These are phyloP conservation scores for Lenzites betulinus DNA, from an alignment of 768 basidiomycete species.

Conservation along the genomic window DNA sequence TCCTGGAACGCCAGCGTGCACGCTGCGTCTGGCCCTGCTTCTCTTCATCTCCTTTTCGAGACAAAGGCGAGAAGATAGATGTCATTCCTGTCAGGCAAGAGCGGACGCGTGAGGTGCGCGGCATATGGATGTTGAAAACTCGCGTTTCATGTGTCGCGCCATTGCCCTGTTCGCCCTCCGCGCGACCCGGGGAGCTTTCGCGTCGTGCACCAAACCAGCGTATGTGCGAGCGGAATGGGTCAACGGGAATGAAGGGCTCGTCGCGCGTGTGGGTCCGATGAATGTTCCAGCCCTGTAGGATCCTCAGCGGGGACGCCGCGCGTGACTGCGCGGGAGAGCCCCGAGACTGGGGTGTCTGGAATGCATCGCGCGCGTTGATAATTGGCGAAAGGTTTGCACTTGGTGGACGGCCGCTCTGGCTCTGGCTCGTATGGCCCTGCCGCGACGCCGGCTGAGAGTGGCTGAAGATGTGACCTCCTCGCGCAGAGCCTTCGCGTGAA, in stretches of 20 bases:
- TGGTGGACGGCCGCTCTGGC: conserved; percentile 4
- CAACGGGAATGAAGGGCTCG: conserved; percentile 40
- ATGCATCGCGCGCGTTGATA: conserved; percentile 26
- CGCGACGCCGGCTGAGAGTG: conserved; percentile 17
- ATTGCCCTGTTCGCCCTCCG: conserved; percentile 7
- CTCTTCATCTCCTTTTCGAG: background rate
- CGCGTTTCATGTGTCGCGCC: conserved; percentile 3
- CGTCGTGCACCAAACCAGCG: conserved; percentile 23
- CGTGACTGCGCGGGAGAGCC: conserved; percentile 42
- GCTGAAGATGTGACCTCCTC: conserved; percentile 1
- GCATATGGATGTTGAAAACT: background rate
- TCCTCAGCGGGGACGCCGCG: conserved; percentile 57
- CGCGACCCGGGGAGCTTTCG: conserved; percentile 13
- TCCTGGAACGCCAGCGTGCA: conserved; percentile 15
- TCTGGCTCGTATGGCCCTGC: conserved; percentile 6
- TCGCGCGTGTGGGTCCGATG: conserved; percentile 49
- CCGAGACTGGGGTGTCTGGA: conserved; percentile 30
- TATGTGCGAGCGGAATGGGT: conserved; percentile 36
- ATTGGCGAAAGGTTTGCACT: conserved; percentile 15
- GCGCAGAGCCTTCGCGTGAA: conserved; percentile 21
- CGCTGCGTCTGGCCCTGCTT: conserved; percentile 3
- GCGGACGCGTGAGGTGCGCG: background rate
- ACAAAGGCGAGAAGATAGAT: conserved; percentile 1
- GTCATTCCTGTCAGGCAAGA: conserved; percentile 23
- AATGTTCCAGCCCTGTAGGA: conserved; percentile 53